Evolutionary conservation across 208 protist species (phyloP).

Genomic region (Borovskyia barvae): DNA sequence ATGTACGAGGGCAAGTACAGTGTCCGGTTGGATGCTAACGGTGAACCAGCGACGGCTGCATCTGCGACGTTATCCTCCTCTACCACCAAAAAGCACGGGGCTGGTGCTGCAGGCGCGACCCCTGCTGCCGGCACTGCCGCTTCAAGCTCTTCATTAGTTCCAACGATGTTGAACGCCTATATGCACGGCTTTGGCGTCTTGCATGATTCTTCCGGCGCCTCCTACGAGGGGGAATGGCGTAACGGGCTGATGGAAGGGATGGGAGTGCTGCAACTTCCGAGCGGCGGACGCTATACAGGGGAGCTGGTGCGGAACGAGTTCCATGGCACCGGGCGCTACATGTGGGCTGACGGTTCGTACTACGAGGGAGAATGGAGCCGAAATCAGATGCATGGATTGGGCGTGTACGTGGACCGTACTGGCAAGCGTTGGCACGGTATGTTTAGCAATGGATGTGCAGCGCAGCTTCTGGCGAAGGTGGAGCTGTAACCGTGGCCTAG

Average conservation of each 20-base stretch:
- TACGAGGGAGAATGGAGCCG: conserved; percentile 86
- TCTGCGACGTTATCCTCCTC: background rate
- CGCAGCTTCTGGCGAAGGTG: conserved; percentile 52
- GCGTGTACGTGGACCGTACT: conserved; percentile 66
- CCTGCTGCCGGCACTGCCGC: background rate
- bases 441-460: conserved; percentile 56
- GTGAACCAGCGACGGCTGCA: conserved; percentile 4
- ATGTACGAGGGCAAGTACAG: conserved; percentile 59
- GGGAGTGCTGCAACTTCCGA: conserved; percentile 53
- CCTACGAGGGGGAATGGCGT: conserved; percentile 85
- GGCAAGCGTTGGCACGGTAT: conserved; percentile 77
- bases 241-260: conserved; percentile 71
- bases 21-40: conserved; percentile 15
- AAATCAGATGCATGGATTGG: conserved; percentile 83
- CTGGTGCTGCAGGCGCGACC: background rate
- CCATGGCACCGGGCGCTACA: conserved; percentile 73
- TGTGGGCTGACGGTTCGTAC: conserved; percentile 83
- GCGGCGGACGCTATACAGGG: conserved; percentile 57
- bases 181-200: conserved; percentile 29
- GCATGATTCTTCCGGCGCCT: conserved; percentile 50
- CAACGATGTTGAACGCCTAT: conserved; percentile 7
- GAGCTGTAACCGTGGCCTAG: conserved; percentile 33
- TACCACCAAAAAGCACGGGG: conserved; percentile 13
- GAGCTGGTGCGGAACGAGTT: conserved; percentile 55
- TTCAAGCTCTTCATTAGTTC: background rate